phyloP scores from a whole-genome alignment of 2,329 filamentous ascomycete genomes.

The Proliferodiscus dingleyae region DNA sequence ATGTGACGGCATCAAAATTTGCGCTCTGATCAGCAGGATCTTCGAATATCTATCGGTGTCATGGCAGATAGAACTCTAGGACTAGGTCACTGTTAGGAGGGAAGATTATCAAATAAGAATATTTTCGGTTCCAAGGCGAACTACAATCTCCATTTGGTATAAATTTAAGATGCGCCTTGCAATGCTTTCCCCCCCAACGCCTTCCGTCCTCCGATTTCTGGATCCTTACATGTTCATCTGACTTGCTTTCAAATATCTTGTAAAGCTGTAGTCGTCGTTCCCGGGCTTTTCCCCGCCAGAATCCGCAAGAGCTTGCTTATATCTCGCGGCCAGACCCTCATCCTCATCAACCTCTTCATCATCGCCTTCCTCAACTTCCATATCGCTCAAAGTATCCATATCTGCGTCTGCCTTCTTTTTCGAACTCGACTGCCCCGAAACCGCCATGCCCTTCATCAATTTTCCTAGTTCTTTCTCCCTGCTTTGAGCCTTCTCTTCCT shows the following conservation, averaged over 20 bases:
- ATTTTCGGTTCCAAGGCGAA: neutral
- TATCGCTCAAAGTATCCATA: slow-evolving; percentile 32
- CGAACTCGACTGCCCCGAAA: slow-evolving; percentile 41
- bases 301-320: slow-evolving; percentile 68
- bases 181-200: slow-evolving; percentile 25
- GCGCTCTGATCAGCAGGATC: slow-evolving; percentile 11
- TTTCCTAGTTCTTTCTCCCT: slow-evolving; percentile 81
- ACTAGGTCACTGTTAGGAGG: no score
- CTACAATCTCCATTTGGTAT: slow-evolving; percentile 20
- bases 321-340: slow-evolving; percentile 64
- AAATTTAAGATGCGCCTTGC: slow-evolving; percentile 28
- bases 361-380: slow-evolving; percentile 46
- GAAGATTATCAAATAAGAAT: neutral
- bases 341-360: slow-evolving; percentile 50
- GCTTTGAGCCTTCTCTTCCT: slow-evolving; percentile 65
- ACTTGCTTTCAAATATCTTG: slow-evolving; percentile 31
- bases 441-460: slow-evolving; percentile 90
- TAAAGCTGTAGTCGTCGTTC: slow-evolving; percentile 31
- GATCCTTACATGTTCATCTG: slow-evolving; percentile 28
- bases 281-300: slow-evolving; percentile 33
- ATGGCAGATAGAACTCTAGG: no score
- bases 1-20: no score
- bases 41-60: no score
- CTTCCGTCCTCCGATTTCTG: slow-evolving; percentile 6
- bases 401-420: slow-evolving; percentile 31